Conservation (phyloP, 495 filamentous ascomycete species). For the Penicillium desertorum region DNA sequence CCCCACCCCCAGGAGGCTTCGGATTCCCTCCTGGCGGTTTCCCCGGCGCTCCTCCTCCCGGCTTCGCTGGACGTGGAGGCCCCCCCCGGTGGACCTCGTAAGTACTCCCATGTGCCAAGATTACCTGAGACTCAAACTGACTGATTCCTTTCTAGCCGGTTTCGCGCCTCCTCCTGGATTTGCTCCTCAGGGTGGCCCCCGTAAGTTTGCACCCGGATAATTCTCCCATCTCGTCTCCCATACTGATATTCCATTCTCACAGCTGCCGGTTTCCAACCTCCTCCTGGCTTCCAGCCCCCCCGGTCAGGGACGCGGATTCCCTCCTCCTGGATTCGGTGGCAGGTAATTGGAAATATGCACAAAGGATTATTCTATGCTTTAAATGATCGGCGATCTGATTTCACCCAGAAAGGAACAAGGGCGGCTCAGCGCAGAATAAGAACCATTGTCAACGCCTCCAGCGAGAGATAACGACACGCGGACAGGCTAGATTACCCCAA, state of each 20-base stretch:
- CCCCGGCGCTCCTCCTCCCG: slow-evolving; percentile 65
- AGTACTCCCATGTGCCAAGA: slow-evolving; percentile 29
- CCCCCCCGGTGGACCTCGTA: slow-evolving; percentile 62
- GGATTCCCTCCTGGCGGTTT: slow-evolving; percentile 65
- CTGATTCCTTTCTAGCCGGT: slow-evolving; percentile 39
- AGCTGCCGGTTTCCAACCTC: slow-evolving; percentile 66
- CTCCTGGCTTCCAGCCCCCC: slow-evolving; percentile 66
- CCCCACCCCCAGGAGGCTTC: slow-evolving; percentile 61
- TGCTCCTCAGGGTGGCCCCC: slow-evolving; percentile 55
- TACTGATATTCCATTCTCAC: slow-evolving; percentile 24
- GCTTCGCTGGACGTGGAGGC: slow-evolving; percentile 75
- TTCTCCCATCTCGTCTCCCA: slow-evolving; percentile 3
- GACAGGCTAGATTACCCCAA: slow-evolving; percentile 29
- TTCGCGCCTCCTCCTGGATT: slow-evolving; percentile 68
- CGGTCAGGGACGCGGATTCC: slow-evolving; percentile 66
- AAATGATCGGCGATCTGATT: slow-evolving; percentile 24
- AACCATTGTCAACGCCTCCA: slow-evolving; percentile 12
- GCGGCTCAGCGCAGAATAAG: slow-evolving; percentile 13
- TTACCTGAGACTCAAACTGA: slow-evolving; percentile 2
- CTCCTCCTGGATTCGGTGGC: slow-evolving; percentile 74
- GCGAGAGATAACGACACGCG: slow-evolving; percentile 12
- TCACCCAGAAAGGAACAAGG: slow-evolving; percentile 12
- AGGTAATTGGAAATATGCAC: slow-evolving; percentile 50
- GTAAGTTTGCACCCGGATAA: slow-evolving; percentile 44
- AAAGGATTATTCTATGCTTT: slow-evolving; percentile 25